Percentiles rank a stretch among this genome's conserved stretches.
phyloP scores from a whole-genome alignment of 257 asterid genomes.

The Solanum tacnaense region DNA sequence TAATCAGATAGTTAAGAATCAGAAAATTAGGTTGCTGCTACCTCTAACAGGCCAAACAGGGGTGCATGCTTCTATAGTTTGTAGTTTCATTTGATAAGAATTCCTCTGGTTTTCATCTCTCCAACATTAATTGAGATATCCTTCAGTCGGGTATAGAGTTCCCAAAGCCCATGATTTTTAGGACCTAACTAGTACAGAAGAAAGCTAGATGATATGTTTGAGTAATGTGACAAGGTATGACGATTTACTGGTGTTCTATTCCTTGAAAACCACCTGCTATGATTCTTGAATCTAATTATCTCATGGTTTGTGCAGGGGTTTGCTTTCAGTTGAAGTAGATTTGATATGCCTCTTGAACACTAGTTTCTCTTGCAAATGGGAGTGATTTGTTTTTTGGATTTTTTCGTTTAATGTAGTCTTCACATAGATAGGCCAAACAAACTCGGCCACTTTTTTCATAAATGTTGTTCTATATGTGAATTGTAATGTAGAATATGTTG shows the following conservation, averaged over 20 bases:
- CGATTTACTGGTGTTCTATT: background rate
- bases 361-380: background rate
- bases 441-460: background rate
- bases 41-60: background rate
- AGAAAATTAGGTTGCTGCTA: background rate
- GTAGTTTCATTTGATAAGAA: background rate
- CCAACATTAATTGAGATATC: background rate
- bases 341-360: background rate
- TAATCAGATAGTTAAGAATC: background rate
- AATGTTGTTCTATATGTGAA: background rate
- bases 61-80: background rate
- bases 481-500: background rate
- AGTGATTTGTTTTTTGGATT: background rate
- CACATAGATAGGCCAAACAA: background rate
- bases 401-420: background rate
- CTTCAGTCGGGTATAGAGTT: background rate
- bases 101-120: background rate
- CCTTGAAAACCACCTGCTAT: background rate
- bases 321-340: background rate
- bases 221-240: conserved; percentile 10
- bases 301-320: background rate
- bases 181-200: background rate
- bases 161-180: too few species aligned
- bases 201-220: conserved; percentile 57
- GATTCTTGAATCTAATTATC: background rate